Conservation (phyloP, 1,284 basidiomycete species). For the Pascua sp. region DNA sequence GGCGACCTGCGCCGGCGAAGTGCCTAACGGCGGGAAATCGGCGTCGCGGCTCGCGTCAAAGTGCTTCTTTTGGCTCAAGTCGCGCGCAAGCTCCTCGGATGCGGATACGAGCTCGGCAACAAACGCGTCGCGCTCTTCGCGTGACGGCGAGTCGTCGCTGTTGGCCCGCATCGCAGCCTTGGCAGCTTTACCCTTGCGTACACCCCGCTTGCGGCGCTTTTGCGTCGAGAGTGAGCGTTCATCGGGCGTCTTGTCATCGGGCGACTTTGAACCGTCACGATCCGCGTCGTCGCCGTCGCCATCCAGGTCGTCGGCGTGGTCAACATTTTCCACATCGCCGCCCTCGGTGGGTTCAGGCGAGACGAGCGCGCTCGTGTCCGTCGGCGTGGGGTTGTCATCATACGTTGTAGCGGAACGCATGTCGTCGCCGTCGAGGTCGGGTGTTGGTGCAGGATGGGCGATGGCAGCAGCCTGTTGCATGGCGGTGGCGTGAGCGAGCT, state of each 20-base stretch:
- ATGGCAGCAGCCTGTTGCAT: background rate
- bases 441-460: slow-evolving; percentile 9
- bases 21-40: slow-evolving; percentile 48
- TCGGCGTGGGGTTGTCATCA: slow-evolving; percentile 40
- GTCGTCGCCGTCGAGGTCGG: slow-evolving; percentile 19
- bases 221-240: slow-evolving; percentile 36
- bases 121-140: slow-evolving; percentile 43
- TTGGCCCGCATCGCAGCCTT: slow-evolving; percentile 41
- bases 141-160: slow-evolving; percentile 21
- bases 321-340: slow-evolving; percentile 10
- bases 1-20: slow-evolving; percentile 36
- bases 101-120: slow-evolving; percentile 70
- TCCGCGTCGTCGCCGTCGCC: slow-evolving; percentile 1
- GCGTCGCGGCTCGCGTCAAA: slow-evolving; percentile 30
- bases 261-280: no score
- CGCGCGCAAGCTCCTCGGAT: slow-evolving; percentile 75
- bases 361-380: slow-evolving; percentile 27
- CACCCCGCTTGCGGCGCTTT: slow-evolving; percentile 49
- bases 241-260: slow-evolving; percentile 17
- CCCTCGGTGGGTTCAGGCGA: slow-evolving; percentile 29
- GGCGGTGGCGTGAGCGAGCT: slow-evolving; percentile 3
- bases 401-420: slow-evolving; percentile 30
- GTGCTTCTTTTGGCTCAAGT: slow-evolving; percentile 55
- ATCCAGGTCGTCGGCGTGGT: slow-evolving; percentile 4
- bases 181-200: slow-evolving; percentile 50